These are phyloP conservation scores for Viola odorata DNA, from an alignment of 345 rosid species.

Conservation along the genomic window DNA sequence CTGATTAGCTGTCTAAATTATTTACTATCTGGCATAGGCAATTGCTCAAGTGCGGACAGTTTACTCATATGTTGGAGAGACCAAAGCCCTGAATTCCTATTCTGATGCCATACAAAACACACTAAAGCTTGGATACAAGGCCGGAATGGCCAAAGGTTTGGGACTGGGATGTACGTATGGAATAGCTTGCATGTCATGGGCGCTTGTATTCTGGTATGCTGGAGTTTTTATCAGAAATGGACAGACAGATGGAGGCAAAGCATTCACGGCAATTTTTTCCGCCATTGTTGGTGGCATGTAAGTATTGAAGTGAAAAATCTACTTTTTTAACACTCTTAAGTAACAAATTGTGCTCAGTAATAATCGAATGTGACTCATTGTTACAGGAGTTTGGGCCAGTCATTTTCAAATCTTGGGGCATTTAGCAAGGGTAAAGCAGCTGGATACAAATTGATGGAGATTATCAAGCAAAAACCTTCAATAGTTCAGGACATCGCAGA, in stretches of 20 bases:
- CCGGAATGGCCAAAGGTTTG: conserved; percentile 99
- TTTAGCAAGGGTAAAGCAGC: conserved; percentile 99
- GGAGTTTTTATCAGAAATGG: conserved; percentile 96
- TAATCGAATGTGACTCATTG: conserved; percentile 6
- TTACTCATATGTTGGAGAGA: conserved; percentile 94
- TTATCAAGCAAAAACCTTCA: conserved; percentile 85
- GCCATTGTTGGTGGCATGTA: conserved; percentile 99
- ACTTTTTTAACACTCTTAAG: background rate
- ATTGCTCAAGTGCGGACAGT: conserved; percentile 98
- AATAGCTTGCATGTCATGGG: conserved; percentile 99
- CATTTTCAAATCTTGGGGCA: conserved; percentile 97
- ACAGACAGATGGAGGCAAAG: conserved; percentile 93
- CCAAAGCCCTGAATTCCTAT: conserved; percentile 82
- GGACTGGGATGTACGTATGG: conserved; percentile 99
- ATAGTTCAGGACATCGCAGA: conserved; percentile 66
- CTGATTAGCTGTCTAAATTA: conserved; percentile 4
- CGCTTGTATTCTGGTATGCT: conserved; percentile 99
- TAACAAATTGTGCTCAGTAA: background rate
- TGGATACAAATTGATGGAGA: conserved; percentile 94
- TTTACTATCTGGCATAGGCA: conserved; percentile 38
- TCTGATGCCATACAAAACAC: conserved; percentile 96
- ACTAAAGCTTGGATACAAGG: conserved; percentile 93
- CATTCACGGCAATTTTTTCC: conserved; percentile 96
- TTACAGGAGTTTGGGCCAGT: conserved; percentile 97
- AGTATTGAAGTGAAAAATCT: conserved; percentile 13